Evolutionary conservation across 2,329 filamentous ascomycete species (phyloP).

Genomic region (Pseudohalonectria lignicola): DNA sequence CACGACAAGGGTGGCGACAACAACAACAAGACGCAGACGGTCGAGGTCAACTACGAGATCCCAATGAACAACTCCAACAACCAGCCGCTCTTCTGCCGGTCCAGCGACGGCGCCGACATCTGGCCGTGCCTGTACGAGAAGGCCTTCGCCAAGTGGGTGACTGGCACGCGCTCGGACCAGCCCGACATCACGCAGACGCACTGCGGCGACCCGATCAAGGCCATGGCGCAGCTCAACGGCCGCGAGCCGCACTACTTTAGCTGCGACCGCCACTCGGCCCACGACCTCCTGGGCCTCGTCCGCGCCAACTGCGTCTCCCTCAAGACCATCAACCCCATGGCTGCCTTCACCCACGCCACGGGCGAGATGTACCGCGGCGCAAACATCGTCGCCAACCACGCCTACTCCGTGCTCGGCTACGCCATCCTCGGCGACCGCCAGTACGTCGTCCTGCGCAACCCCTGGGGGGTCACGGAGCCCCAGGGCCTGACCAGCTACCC

Average conservation of each 20-base stretch:
- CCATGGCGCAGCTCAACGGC: slow-evolving; percentile 28
- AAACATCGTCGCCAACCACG: slow-evolving; percentile 32
- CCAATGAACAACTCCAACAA: slow-evolving; percentile 31
- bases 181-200: slow-evolving; percentile 28
- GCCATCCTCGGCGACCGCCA: slow-evolving; percentile 10
- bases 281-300: slow-evolving; percentile 24
- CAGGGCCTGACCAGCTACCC: slow-evolving; percentile 25
- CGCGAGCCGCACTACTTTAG: slow-evolving; percentile 3
- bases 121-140: slow-evolving; percentile 36
- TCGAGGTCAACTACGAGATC: slow-evolving; percentile 30
- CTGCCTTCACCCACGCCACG: slow-evolving; percentile 27
- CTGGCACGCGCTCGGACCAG: slow-evolving; percentile 15
- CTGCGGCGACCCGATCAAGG: slow-evolving; percentile 30
- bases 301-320: slow-evolving; percentile 26
- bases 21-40: slow-evolving; percentile 7
- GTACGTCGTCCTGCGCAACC: slow-evolving; percentile 25
- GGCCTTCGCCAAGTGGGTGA: slow-evolving; percentile 34
- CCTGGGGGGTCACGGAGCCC: slow-evolving; percentile 31
- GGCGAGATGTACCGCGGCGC: slow-evolving; percentile 22
- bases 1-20: slow-evolving; percentile 32
- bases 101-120: slow-evolving; percentile 26
- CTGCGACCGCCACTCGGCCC: slow-evolving; percentile 2
- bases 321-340: slow-evolving; percentile 30
- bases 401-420: slow-evolving; percentile 30
- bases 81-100: slow-evolving; percentile 28